Conservation (phyloP, 2,329 filamentous ascomycete genomes). For the Trichoderma endophyticum region DNA sequence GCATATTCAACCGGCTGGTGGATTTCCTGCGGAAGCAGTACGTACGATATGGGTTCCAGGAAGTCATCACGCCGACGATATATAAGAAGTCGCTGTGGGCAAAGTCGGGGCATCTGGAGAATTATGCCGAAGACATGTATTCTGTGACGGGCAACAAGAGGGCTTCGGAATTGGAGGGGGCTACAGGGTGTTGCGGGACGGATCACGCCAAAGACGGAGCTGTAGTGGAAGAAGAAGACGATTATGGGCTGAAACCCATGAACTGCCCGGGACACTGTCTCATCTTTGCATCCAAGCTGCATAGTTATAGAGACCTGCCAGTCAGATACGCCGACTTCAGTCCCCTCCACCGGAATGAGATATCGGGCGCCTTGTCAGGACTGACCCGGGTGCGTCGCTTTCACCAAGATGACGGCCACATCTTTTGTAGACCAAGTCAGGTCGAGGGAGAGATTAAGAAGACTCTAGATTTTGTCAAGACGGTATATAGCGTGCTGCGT, state of each 20-base stretch:
- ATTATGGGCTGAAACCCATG: constrained; percentile 88
- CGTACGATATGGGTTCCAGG: constrained; percentile 77
- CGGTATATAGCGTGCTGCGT: constrained; percentile 66
- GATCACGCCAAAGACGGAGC: constrained; percentile 31
- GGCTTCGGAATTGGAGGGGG: constrained; percentile 12
- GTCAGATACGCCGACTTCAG: constrained; percentile 86
- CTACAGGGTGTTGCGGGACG: constrained; percentile 34
- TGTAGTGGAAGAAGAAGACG: constrained; percentile 65
- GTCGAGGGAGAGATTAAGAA: constrained; percentile 70
- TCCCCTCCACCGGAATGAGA: constrained; percentile 80
- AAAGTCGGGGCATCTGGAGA: constrained; percentile 81
- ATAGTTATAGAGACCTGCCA: constrained; percentile 77
- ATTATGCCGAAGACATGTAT: constrained; percentile 92
- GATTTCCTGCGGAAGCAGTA: constrained; percentile 82
- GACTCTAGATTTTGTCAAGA: constrained; percentile 70
- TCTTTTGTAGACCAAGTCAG: constrained; percentile 78
- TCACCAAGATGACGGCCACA: constrained; percentile 88
- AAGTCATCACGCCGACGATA: constrained; percentile 86
- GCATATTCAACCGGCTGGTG: constrained; percentile 79
- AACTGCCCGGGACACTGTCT: constrained; percentile 89
- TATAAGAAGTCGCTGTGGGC: constrained; percentile 88
- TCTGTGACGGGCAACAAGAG: constrained; percentile 60
- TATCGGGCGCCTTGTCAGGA: constrained; percentile 76
- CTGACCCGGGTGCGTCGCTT: constrained; percentile 82
- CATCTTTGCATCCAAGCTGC: constrained; percentile 70